Conservation (phyloP, 2,329 filamentous ascomycete genomes). For the Cytospora piceae region DNA sequence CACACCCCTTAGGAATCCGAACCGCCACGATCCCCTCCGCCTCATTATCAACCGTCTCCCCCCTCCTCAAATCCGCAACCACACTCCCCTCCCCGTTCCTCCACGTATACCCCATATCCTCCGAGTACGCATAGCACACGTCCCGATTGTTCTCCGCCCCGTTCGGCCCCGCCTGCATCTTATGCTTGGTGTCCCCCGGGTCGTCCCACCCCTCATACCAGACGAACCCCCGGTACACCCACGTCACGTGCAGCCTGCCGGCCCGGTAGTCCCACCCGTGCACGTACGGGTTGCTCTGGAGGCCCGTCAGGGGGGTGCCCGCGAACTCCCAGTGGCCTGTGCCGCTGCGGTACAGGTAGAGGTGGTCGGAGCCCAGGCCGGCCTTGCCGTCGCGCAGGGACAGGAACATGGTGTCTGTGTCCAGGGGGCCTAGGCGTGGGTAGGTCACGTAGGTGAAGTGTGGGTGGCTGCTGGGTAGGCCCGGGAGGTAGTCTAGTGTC, state of each 20-base stretch:
- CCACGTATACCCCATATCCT: constrained; percentile 49
- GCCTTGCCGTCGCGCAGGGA: constrained; percentile 56
- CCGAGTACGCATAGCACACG: constrained; percentile 53
- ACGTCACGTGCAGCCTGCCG: constrained; percentile 47
- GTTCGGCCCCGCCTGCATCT: constrained; percentile 48
- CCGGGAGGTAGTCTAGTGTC: constrained; percentile 43
- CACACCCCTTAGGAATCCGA: constrained; percentile 48
- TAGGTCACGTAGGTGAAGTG: constrained; percentile 50
- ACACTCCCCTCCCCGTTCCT: constrained; percentile 42
- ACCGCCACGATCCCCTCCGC: constrained; percentile 49
- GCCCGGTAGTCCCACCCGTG: constrained; percentile 49
- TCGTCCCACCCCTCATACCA: constrained; percentile 49
- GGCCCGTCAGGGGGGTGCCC: constrained; percentile 48
- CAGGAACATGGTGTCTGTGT: constrained; percentile 46
- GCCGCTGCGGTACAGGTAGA: constrained; percentile 48
- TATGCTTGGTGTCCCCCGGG: constrained; percentile 44
- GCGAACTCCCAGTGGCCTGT: constrained; percentile 43
- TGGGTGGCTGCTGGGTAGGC: constrained; percentile 36
- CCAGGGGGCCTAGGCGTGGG: constrained; percentile 50
- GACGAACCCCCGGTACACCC: constrained; percentile 56
- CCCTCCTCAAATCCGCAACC: constrained; percentile 41
- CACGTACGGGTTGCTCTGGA: constrained; percentile 55
- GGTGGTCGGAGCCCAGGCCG: constrained; percentile 52
- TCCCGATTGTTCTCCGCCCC: constrained; percentile 52
- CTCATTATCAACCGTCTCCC: constrained; percentile 45